phyloP scores from a whole-genome alignment of 1,284 basidiomycete species.

The Sporisorium sorghi region DNA sequence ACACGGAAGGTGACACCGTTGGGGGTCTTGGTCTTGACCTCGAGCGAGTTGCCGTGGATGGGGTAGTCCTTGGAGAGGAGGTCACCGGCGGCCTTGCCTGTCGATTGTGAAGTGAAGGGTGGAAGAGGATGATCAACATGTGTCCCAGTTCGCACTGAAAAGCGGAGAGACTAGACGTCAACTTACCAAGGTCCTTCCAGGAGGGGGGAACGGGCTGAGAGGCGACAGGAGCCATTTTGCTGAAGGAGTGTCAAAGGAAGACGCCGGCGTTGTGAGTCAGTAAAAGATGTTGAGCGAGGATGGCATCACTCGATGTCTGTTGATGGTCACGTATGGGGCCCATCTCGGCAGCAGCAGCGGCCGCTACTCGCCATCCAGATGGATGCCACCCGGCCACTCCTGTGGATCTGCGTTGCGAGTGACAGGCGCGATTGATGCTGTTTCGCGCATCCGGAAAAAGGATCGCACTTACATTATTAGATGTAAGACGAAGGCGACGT shows the following conservation, averaged over 20 bases:
- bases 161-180: constrained; percentile 71
- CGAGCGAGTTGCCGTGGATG: constrained; percentile 76
- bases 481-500: constrained; percentile 21
- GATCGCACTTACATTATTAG: constrained; percentile 17
- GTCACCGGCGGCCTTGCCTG: constrained; percentile 83
- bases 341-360: background rate
- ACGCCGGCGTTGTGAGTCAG: constrained; percentile 1
- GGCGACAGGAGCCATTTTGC: constrained; percentile 43
- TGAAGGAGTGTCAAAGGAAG: background rate
- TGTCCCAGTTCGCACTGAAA: background rate
- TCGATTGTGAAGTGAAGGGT: no score
- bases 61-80: constrained; percentile 93
- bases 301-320: no score
- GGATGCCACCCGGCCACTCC: background rate
- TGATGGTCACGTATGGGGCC: background rate
- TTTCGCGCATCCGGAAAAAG: background rate
- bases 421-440: background rate
- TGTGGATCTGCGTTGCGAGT: background rate
- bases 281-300: background rate
- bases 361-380: no score
- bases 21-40: constrained; percentile 93
- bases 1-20: constrained; percentile 71
- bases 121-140: background rate
- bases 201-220: constrained; percentile 66
- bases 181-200: constrained; percentile 72